phyloP scores from a whole-genome alignment of 345 rosid species.

The Heritiera fomes region DNA sequence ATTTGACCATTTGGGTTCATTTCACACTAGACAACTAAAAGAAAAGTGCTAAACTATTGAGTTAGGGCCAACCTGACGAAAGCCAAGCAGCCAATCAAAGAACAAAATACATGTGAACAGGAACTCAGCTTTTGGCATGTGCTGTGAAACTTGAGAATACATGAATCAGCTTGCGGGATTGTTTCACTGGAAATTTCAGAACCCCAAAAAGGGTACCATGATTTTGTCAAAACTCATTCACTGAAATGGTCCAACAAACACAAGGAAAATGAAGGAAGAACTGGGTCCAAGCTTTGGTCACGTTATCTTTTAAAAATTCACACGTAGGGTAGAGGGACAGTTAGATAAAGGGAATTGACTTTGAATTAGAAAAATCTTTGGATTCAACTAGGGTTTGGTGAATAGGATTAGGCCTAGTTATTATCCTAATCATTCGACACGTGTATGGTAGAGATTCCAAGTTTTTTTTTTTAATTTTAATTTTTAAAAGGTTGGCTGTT shows the following conservation, averaged over 20 bases:
- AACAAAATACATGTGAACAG: background rate
- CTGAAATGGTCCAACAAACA: background rate
- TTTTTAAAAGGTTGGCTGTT: background rate
- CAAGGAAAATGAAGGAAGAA: no score
- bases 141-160: background rate
- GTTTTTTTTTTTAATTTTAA: no score
- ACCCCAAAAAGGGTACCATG: background rate
- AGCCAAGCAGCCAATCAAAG: background rate
- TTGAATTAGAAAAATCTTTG: background rate
- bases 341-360: constrained; percentile 23
- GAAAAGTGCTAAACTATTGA: background rate
- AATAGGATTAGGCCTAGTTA: background rate
- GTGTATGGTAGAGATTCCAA: background rate
- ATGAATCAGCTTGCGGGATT: background rate
- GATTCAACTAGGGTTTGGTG: background rate
- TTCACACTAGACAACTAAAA: background rate
- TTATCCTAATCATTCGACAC: background rate
- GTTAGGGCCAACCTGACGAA: background rate
- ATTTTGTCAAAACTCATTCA: constrained; percentile 13
- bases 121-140: background rate
- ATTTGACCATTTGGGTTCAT: background rate
- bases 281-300: background rate
- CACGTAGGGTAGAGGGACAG: background rate
- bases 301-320: background rate
- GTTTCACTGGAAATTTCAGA: background rate